Percentiles rank a stretch among this genome's conserved stretches.
phyloP scores from a whole-genome alignment of 202 grass and related monocot species.

The Setaria viridis region DNA sequence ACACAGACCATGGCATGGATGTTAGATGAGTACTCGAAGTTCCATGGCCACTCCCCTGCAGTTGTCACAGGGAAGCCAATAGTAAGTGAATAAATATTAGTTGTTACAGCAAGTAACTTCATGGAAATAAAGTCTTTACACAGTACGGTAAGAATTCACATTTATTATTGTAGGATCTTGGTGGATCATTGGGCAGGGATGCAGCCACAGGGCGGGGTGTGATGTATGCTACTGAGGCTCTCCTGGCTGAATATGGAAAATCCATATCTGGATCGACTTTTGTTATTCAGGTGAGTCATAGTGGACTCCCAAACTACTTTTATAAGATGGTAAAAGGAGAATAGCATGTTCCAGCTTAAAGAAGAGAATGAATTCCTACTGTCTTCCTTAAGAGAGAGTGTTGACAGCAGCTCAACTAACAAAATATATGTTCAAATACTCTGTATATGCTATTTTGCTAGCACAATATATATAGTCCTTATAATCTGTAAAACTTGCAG shows the following conservation, averaged over 20 bases:
- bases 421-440: constrained; percentile 4
- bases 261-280: constrained; percentile 90
- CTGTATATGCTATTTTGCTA: not conserved
- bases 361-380: not conserved
- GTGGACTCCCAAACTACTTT: not conserved
- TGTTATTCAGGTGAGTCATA: constrained; percentile 75
- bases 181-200: constrained; percentile 91
- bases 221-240: constrained; percentile 75
- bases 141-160: not conserved
- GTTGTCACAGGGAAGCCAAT: constrained; percentile 97
- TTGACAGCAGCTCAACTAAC: not conserved
- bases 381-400: not conserved
- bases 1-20: constrained; percentile 98
- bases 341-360: not conserved
- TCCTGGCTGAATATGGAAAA: constrained; percentile 82
- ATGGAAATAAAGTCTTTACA: constrained; percentile 28
- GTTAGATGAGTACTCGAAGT: constrained; percentile 95
- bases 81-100: constrained; percentile 60
- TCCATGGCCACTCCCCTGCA: constrained; percentile 95
- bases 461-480: not conserved
- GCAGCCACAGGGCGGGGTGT: constrained; percentile 91
- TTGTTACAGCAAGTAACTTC: constrained; percentile 16
- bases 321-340: not conserved
- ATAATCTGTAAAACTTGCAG: constrained; percentile 46
- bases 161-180: constrained; percentile 78